Evolutionary conservation across 1,284 basidiomycete species (phyloP).

Genomic region (Cutaneotrichosporon arboriforme): DNA sequence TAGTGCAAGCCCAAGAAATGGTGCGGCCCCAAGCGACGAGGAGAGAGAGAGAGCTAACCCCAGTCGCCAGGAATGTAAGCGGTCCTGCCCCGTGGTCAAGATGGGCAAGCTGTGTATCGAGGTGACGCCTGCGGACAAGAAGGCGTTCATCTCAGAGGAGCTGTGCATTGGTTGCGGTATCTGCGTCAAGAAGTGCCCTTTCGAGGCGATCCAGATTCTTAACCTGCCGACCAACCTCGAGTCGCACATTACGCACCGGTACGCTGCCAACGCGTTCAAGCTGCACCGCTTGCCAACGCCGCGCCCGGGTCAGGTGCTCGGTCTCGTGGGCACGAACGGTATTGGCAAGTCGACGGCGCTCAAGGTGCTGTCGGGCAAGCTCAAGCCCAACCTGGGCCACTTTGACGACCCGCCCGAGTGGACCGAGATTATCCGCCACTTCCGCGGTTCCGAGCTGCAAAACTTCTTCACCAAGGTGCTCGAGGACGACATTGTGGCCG

Average conservation of each 20-base stretch:
- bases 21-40: constrained; percentile 25
- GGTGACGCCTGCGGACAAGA: constrained; percentile 87
- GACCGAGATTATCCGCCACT: constrained; percentile 95
- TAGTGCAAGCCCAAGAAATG: constrained; percentile 78
- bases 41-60: neutral
- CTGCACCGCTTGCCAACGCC: constrained; percentile 93
- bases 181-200: constrained; percentile 98
- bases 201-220: constrained; percentile 95
- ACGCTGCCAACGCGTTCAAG: constrained; percentile 96
- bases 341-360: constrained; percentile 96
- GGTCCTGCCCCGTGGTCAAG: constrained; percentile 94
- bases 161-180: constrained; percentile 97
- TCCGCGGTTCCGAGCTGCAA: constrained; percentile 92
- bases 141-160: constrained; percentile 95
- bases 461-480: constrained; percentile 99
- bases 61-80: constrained; percentile 50
- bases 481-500: constrained; percentile 92
- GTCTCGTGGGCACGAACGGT: constrained; percentile 95
- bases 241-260: constrained; percentile 90
- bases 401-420: constrained; percentile 81
- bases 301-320: constrained; percentile 88
- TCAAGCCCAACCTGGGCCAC: constrained; percentile 63
- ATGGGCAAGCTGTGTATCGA: constrained; percentile 99
- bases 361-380: constrained; percentile 89
- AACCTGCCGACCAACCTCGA: constrained; percentile 93